Evolutionary conservation across 139 green algal species (phyloP).

Genomic region (Coelastrella sp.): DNA sequence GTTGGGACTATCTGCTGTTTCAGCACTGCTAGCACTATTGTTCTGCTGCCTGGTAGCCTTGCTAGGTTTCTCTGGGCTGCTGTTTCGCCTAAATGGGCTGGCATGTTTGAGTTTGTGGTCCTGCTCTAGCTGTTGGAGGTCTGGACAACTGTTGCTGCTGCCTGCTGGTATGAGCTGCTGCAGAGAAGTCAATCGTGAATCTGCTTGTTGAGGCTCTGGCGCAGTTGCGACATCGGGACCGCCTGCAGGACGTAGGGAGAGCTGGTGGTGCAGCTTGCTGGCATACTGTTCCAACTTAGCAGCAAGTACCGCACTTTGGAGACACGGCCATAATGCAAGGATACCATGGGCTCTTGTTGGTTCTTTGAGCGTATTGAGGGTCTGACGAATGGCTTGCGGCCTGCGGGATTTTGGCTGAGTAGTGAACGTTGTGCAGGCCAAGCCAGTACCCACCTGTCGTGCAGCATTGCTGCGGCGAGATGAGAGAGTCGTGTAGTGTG

Average conservation of each 20-base stretch:
- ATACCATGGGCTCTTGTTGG: background rate
- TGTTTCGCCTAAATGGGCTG: background rate
- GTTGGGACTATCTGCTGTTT: background rate
- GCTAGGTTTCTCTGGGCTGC: background rate
- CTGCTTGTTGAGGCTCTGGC: background rate
- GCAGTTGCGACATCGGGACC: background rate
- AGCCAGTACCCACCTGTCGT: background rate
- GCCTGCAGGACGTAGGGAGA: background rate
- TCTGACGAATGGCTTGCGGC: background rate
- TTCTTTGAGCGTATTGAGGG: background rate
- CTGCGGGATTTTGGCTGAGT: background rate
- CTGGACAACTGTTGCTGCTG: conserved; percentile 17
- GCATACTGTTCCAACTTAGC: background rate
- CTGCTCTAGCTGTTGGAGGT: conserved; percentile 29
- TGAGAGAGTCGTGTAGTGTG: background rate
- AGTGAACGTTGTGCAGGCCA: too few species aligned
- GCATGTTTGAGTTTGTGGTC: conserved; percentile 13
- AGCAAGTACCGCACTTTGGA: background rate
- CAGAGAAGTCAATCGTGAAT: background rate
- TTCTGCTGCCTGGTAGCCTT: background rate
- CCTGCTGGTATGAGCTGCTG: conserved; percentile 12
- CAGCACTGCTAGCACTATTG: too few species aligned
- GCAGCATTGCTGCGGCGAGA: background rate
- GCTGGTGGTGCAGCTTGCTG: background rate
- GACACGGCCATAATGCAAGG: background rate